phyloP scores from a whole-genome alignment of 192 early-diverging fungal genomes.

The Coemansia sp. region DNA sequence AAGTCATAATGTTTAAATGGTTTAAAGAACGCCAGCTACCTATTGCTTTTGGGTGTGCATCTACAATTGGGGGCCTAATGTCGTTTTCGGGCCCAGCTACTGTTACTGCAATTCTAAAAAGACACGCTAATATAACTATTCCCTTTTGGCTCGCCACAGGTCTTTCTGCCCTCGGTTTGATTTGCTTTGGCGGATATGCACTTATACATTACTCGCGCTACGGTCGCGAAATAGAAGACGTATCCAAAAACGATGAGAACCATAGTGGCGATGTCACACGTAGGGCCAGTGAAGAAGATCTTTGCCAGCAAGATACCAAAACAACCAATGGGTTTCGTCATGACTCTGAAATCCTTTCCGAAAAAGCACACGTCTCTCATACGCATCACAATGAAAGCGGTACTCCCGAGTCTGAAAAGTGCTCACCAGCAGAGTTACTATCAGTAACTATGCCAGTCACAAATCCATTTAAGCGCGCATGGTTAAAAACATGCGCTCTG shows the following conservation, averaged over 20 bases:
- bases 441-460: background rate
- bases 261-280: background rate
- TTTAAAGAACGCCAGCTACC: slow-evolving; percentile 49
- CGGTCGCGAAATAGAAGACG: slow-evolving; percentile 4
- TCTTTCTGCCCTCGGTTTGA: slow-evolving; percentile 50
- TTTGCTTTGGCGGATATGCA: slow-evolving; percentile 51
- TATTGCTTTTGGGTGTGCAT: slow-evolving; percentile 40
- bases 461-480: background rate
- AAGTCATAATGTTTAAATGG: slow-evolving; percentile 55
- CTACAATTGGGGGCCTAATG: slow-evolving; percentile 43
- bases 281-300: background rate
- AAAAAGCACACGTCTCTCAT: background rate
- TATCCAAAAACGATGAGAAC: background rate
- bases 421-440: background rate
- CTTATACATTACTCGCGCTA: slow-evolving; percentile 52
- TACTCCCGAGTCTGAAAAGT: too few relatives aligned
- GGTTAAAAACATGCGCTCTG: slow-evolving; percentile 39
- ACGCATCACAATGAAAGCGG: too few relatives aligned
- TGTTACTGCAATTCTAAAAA: slow-evolving; percentile 34
- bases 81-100: slow-evolving; percentile 43
- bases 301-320: too few relatives aligned
- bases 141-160: slow-evolving; percentile 55
- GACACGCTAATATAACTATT: slow-evolving; percentile 31
- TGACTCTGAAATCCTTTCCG: background rate
- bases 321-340: background rate